Percentiles rank a stretch among this genome's conserved stretches.
Conservation (phyloP, 139 green algal species). For the Choricystis sp. region DNA sequence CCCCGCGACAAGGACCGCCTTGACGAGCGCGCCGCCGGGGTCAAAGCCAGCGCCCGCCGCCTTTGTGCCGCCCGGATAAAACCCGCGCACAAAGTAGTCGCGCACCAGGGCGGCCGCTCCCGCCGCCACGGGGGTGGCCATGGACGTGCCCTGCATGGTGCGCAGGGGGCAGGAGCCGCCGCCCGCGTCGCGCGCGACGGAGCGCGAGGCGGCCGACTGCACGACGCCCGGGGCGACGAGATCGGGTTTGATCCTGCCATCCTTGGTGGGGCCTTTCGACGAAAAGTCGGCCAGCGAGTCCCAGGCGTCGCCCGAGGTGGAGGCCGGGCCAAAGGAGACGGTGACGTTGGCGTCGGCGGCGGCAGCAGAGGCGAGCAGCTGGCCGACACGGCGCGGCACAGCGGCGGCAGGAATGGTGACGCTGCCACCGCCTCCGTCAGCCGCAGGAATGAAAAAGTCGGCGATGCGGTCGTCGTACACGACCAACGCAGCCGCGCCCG, state of each 20-base stretch:
- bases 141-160: slow-evolving; percentile 58
- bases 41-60: slow-evolving; percentile 30
- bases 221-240: slow-evolving; percentile 57
- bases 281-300: slow-evolving; percentile 23
- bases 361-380: slow-evolving; percentile 8
- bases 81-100: slow-evolving; percentile 66
- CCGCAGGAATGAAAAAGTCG: slow-evolving; percentile 10
- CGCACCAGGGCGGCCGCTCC: slow-evolving; percentile 38
- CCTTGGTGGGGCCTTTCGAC: slow-evolving; percentile 41
- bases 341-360: not conserved
- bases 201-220: slow-evolving; percentile 17
- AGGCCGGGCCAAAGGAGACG: slow-evolving; percentile 8
- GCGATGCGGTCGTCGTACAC: slow-evolving; percentile 44
- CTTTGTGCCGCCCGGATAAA: slow-evolving; percentile 18
- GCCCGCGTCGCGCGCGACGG: not conserved
- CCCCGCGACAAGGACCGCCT: slow-evolving; percentile 57
- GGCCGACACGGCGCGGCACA: slow-evolving; percentile 17
- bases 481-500: slow-evolving; percentile 44
- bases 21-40: slow-evolving; percentile 55
- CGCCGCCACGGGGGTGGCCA: slow-evolving; percentile 66
- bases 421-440: not conserved
- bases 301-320: slow-evolving; percentile 1
- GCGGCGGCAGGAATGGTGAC: slow-evolving; percentile 24
- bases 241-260: slow-evolving; percentile 76
- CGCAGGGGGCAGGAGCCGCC: not conserved